phyloP scores from a whole-genome alignment of 805 yeast species.

The Candida alai region DNA sequence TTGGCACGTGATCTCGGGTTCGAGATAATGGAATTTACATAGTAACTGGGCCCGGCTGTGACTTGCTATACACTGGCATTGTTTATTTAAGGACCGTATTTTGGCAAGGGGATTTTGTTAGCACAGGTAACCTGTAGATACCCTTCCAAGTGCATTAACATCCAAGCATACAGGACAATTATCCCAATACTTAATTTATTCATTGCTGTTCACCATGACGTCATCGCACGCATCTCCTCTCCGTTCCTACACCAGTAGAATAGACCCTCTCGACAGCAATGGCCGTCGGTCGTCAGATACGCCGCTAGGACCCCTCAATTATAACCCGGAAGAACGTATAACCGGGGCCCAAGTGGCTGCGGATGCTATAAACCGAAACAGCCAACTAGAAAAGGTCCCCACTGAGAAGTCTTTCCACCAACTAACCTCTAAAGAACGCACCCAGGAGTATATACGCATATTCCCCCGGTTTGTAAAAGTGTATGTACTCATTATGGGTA shows the following conservation, averaged over 20 bases:
- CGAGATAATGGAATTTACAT: no score
- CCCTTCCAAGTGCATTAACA: no score
- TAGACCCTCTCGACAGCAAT: constrained; percentile 4
- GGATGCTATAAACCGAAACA: constrained; percentile 4
- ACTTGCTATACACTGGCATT: no score
- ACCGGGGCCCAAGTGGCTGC: constrained; percentile 9
- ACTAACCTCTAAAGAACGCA: constrained; percentile 6
- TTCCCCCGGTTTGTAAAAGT: constrained; percentile 14
- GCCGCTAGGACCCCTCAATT: neutral
- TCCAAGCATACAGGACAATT: no score
- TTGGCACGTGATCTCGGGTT: no score
- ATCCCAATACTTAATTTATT: no score
- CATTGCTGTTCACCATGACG: neutral
- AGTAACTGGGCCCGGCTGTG: no score
- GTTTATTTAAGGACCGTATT: no score
- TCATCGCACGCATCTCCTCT: neutral
- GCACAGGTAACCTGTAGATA: no score
- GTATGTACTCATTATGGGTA: constrained; percentile 17
- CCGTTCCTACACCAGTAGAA: neutral
- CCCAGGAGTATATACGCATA: constrained; percentile 5
- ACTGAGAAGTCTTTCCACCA: neutral
- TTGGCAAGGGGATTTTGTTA: no score
- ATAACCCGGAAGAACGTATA: constrained; percentile 3
- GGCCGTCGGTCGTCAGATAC: no score
- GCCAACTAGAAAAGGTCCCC: neutral